Conservation (phyloP, 148 eudicot species). For the Chenopodium berlandieri region DNA sequence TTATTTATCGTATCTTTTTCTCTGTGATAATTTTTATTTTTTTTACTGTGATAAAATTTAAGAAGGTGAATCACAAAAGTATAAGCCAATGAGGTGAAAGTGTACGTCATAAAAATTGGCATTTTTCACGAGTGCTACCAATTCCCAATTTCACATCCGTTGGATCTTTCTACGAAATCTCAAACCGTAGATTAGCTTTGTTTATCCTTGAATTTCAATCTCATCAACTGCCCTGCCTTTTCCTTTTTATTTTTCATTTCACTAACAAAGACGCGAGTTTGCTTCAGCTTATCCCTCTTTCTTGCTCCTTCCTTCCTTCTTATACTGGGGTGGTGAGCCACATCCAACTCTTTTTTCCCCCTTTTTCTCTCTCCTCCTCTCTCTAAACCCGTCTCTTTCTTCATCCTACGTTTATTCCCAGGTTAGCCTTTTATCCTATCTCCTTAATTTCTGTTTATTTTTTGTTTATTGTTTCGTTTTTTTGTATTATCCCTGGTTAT, state of each 20-base stretch:
- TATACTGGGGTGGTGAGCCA: constrained; percentile 14
- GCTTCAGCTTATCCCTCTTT: background rate
- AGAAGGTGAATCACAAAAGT: background rate
- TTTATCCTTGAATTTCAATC: background rate
- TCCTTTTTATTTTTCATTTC: background rate
- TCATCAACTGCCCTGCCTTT: background rate
- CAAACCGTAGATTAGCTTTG: background rate
- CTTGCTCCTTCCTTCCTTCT: background rate
- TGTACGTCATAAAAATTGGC: background rate
- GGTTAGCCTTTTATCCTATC: constrained; percentile 16
- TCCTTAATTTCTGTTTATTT: background rate
- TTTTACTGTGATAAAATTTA: no score
- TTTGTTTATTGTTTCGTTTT: background rate
- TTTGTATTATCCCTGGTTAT: background rate
- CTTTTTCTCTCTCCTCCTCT: constrained; percentile 1
- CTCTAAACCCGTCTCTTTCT: constrained; percentile 17
- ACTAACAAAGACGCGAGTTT: background rate
- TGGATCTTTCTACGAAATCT: background rate
- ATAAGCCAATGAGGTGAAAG: background rate
- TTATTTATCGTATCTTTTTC: no score
- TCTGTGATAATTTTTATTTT: no score
- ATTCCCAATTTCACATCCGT: background rate
- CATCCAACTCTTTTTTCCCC: background rate
- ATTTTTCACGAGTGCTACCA: constrained; percentile 1
- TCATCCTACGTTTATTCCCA: constrained; percentile 8